Conservation (phyloP, 2,329 filamentous ascomycete genomes). For the Triangularia verruculosa region DNA sequence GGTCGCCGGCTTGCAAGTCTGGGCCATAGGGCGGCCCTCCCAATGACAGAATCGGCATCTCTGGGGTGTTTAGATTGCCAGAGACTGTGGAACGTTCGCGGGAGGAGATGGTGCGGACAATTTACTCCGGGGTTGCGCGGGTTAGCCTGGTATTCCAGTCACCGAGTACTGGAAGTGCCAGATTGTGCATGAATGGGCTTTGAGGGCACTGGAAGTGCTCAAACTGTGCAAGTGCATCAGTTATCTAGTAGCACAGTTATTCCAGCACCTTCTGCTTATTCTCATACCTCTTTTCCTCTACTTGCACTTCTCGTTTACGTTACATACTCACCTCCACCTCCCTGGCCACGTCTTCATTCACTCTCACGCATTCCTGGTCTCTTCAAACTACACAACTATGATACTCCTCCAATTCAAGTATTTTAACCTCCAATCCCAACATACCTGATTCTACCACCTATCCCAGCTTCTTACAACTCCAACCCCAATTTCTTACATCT, state of each 20-base stretch:
- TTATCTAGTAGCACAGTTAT: not conserved
- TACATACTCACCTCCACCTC: not conserved
- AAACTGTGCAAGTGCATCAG: too few species aligned
- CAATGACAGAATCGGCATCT: not conserved
- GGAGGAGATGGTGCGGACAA: not conserved
- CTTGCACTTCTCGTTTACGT: not conserved
- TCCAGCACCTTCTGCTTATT: not conserved
- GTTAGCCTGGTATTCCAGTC: not conserved
- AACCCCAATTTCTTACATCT: too few species aligned
- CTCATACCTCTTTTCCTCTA: not conserved
- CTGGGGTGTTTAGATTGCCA: not conserved
- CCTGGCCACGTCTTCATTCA: not conserved
- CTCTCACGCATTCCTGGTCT: not conserved
- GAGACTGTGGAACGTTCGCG: not conserved
- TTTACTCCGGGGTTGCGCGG: not conserved
- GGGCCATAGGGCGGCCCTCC: not conserved
- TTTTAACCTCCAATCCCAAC: not conserved
- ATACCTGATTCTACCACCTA: not conserved
- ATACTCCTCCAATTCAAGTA: too few species aligned
- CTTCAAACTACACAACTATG: not conserved
- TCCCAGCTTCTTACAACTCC: not conserved
- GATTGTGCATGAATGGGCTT: not conserved
- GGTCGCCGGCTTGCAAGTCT: not conserved
- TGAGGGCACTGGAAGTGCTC: not conserved
- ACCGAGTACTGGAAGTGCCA: not conserved